Percentiles rank a stretch among this genome's conserved stretches.
phyloP scores from a whole-genome alignment of 129 eudicot species.

The Artemisia annua region DNA sequence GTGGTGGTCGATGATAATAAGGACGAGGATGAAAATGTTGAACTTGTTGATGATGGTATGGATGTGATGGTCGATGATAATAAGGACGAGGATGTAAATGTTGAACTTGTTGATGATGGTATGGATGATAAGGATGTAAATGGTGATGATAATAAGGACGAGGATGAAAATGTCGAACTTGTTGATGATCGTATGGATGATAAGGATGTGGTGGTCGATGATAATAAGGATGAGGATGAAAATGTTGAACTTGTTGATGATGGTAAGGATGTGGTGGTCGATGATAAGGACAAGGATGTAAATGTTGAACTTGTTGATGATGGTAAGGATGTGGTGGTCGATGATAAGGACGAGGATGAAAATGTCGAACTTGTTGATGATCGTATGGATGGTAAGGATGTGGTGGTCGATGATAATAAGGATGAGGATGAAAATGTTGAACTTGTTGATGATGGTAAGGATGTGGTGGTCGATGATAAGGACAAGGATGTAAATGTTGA shows the following conservation, averaged over 20 bases:
- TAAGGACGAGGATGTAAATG: not conserved
- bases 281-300: too few relatives aligned
- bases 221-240: not conserved
- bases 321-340: not conserved
- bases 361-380: not conserved
- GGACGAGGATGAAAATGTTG: not conserved
- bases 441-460: not conserved
- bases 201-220: not conserved
- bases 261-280: too few relatives aligned
- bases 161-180: not conserved
- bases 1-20: too few relatives aligned
- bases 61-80: too few relatives aligned
- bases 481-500: not conserved
- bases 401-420: not conserved
- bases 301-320: not conserved
- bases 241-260: not conserved
- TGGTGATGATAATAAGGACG: not conserved
- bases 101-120: not conserved
- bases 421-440: not conserved
- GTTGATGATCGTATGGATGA: too few relatives aligned
- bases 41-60: too few relatives aligned
- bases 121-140: not conserved
- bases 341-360: not conserved
- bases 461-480: too few relatives aligned
- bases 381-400: too few relatives aligned